These are phyloP conservation scores for Mortierella sp. DNA, from an alignment of 371 early-diverging fungal genomes.

Conservation along the genomic window DNA sequence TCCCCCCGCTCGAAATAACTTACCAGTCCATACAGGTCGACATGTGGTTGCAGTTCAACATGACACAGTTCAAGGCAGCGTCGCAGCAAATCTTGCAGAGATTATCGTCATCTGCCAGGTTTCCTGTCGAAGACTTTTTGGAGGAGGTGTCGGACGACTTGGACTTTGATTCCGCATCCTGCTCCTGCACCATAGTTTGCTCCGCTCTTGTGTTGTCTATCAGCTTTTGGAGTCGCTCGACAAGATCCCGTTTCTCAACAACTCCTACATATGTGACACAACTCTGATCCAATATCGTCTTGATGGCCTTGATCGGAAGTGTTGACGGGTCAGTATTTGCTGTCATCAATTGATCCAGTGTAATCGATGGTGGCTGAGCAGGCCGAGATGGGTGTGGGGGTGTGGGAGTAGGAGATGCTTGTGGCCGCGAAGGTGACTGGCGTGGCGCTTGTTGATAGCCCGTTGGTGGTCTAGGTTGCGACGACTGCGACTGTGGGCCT, in stretches of 20 bases:
- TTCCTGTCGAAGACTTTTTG: slow-evolving; percentile 19
- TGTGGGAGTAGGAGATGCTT: background rate
- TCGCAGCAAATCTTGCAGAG: slow-evolving; percentile 58
- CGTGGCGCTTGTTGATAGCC: background rate
- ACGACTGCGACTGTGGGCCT: background rate
- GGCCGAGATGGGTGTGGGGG: background rate
- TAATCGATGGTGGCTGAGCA: slow-evolving; percentile 16
- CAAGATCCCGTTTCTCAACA: slow-evolving; percentile 52
- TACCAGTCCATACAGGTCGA: slow-evolving; percentile 59
- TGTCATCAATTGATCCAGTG: slow-evolving; percentile 35
- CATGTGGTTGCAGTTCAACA: slow-evolving; percentile 59
- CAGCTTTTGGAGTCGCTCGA: slow-evolving; percentile 46
- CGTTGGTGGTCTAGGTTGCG: background rate
- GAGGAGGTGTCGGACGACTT: slow-evolving; percentile 22
- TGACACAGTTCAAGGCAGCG: slow-evolving; percentile 56
- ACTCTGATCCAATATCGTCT: slow-evolving; percentile 37
- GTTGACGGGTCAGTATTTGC: slow-evolving; percentile 38
- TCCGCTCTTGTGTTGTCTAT: slow-evolving; percentile 53
- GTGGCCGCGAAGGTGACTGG: background rate
- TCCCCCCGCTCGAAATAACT: background rate
- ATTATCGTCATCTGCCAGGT: slow-evolving; percentile 40
- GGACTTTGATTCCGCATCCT: slow-evolving; percentile 22
- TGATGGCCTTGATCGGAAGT: slow-evolving; percentile 48
- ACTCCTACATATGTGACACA: slow-evolving; percentile 55
- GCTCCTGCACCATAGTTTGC: slow-evolving; percentile 38